Evolutionary conservation across 257 asterid species (phyloP).

Genomic region (Plantago ovata): DNA sequence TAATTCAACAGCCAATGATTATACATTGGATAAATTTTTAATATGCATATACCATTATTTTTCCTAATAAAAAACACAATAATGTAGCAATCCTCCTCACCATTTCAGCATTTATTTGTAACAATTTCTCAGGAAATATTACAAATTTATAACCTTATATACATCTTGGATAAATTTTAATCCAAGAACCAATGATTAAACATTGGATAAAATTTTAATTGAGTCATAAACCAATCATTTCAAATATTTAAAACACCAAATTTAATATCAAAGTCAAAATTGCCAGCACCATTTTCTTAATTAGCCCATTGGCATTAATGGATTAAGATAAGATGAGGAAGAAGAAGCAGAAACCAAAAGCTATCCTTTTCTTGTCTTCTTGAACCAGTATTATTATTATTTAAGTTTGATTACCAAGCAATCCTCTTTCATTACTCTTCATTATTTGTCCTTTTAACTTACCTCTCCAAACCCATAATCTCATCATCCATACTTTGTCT

Average conservation of each 20-base stretch:
- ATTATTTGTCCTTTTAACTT: slow-evolving; percentile 10
- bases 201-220: background rate
- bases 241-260: background rate
- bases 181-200: background rate
- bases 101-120: no score
- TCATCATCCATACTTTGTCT: no score
- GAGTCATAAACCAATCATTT: slow-evolving; percentile 2
- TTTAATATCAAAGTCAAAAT: slow-evolving; percentile 22
- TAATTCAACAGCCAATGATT: no score
- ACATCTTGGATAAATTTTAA: no score
- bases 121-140: no score
- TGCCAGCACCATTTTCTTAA: slow-evolving; percentile 11
- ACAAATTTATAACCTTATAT: no score
- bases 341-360: slow-evolving; percentile 23
- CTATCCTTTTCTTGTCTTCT: slow-evolving; percentile 56
- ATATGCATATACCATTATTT: no score
- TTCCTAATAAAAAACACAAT: no score
- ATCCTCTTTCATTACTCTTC: slow-evolving; percentile 25
- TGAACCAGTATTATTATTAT: no score
- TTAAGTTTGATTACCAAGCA: slow-evolving; percentile 43
- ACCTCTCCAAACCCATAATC: slow-evolving; percentile 11
- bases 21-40: no score
- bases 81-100: no score
- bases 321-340: slow-evolving; percentile 20
- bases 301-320: slow-evolving; percentile 14